Base-by-base conservation (phyloP, 2,329 filamentous ascomycete genomes). In the Neonectria ditissima region DNA sequence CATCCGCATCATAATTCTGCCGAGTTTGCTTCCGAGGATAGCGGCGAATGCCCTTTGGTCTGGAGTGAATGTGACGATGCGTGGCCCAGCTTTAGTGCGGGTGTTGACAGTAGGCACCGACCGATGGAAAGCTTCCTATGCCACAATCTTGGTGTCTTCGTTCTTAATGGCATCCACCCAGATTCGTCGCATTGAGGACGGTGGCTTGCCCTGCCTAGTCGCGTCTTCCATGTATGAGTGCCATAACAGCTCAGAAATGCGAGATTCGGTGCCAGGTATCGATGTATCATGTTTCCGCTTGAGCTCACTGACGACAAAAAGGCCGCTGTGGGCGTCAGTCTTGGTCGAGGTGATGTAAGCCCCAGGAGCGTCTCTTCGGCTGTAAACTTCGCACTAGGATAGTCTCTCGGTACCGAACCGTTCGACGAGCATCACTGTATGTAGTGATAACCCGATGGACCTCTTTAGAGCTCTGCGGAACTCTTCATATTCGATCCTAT, bases 121-220 rank as follows among this genome's bases (percentile, higher is more conserved):
- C 16, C 34, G 55, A 32, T 51, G 30, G 14, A 51, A 58, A 5
- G 55, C 55, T 26, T 52, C 47, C 47, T 52, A 59, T 16, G 55
- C 47, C 37, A 58, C 55, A 44, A 58, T 51, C 34, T 52, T 58
- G 20, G 55, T 52, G 5, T 51, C 55, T 5, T 58, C 16, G 24
- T 52, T 58, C 5, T 51, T 26, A 14, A 58, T 32, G 5, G 37
- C 51, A 24, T 52, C 45, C 16, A 28, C 45, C 45, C n/a, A 58
- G 16, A 58, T 32, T 14, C 5, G 24, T 30, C 24, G n/a, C 2
- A 52, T 9, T 1, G 47, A 58, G n/a, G 55, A 58, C 7, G 16
- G 34, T 52, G 37, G 5, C 47, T 4, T 30, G 32, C 8, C 32
- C 14, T 52, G 37, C 2, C 16, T 32, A 4, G 34, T 52, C 0